Conservation (phyloP, 2,329 filamentous ascomycete species). For the Stagonosporopsis cucurbitacearum region DNA sequence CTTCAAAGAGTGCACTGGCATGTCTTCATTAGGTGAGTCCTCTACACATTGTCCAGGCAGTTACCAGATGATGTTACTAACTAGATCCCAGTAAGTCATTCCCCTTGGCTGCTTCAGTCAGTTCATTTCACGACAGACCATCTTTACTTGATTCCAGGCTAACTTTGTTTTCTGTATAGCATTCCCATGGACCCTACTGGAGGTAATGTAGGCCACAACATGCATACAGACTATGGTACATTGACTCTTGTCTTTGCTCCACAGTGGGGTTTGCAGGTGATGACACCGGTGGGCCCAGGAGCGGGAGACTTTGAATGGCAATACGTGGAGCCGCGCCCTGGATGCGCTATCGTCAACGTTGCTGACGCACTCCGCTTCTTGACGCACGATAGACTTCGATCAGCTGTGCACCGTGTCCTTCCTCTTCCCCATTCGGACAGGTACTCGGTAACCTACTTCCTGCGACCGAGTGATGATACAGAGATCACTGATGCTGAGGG, state of each 20-base stretch:
- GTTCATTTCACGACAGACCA: too few species aligned
- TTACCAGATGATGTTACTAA: neutral
- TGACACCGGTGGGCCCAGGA: neutral
- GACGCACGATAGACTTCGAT: neutral
- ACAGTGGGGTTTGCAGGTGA: neutral
- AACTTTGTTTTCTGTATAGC: neutral
- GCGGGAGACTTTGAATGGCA: neutral
- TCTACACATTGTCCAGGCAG: too few species aligned
- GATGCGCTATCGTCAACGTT: neutral
- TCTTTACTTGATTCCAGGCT: neutral
- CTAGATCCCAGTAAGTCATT: neutral
- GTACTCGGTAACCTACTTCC: neutral
- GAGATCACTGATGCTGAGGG: neutral
- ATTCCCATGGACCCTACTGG: neutral
- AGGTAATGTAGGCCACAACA: neutral
- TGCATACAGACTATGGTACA: neutral
- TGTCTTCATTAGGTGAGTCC: neutral
- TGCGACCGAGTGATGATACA: neutral
- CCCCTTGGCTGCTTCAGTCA: neutral
- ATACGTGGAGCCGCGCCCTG: neutral
- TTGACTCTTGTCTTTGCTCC: neutral
- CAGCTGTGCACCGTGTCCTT: neutral
- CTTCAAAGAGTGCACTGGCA: neutral
- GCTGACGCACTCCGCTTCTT: neutral
- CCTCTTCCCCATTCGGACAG: neutral